Conservation (phyloP, 768 basidiomycete species). For the Cantharellus anzutake region DNA sequence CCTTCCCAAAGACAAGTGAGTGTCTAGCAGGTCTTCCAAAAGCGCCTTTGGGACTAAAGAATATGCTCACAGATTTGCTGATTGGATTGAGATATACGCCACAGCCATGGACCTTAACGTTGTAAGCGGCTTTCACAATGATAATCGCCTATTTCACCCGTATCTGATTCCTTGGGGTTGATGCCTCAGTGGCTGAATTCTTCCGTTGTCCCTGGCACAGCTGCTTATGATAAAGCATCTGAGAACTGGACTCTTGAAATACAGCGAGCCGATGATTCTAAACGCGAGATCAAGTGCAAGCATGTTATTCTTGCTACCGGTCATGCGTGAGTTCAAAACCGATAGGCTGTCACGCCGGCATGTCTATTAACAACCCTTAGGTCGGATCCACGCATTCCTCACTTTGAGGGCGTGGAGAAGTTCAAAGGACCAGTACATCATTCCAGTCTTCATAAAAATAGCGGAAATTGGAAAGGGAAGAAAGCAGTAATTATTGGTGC, state of each 20-base stretch:
- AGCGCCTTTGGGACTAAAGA: no score
- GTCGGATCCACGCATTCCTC: background rate
- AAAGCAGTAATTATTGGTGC: constrained; percentile 18
- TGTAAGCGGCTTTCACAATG: background rate
- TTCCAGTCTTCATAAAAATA: constrained; percentile 13
- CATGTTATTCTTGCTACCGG: background rate
- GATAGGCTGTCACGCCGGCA: background rate
- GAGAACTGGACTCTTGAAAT: background rate
- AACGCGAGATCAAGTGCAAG: background rate
- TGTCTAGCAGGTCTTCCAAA: no score
- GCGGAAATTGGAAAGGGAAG: constrained; percentile 15
- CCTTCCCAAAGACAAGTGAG: constrained; percentile 12
- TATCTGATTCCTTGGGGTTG: background rate
- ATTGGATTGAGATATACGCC: background rate
- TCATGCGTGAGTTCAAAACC: background rate
- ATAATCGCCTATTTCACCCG: background rate
- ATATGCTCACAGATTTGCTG: background rate
- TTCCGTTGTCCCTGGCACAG: background rate
- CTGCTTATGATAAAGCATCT: background rate
- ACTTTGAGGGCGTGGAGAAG: constrained; percentile 9
- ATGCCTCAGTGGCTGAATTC: background rate
- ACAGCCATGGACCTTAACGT: background rate
- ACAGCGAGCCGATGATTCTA: background rate
- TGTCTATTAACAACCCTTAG: background rate
- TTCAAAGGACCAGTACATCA: constrained; percentile 17